Percentiles rank a stretch among this genome's conserved stretches.
These are phyloP conservation scores for Boeremia exigua DNA, from an alignment of 2,329 filamentous ascomycete species.

Conservation along the genomic window DNA sequence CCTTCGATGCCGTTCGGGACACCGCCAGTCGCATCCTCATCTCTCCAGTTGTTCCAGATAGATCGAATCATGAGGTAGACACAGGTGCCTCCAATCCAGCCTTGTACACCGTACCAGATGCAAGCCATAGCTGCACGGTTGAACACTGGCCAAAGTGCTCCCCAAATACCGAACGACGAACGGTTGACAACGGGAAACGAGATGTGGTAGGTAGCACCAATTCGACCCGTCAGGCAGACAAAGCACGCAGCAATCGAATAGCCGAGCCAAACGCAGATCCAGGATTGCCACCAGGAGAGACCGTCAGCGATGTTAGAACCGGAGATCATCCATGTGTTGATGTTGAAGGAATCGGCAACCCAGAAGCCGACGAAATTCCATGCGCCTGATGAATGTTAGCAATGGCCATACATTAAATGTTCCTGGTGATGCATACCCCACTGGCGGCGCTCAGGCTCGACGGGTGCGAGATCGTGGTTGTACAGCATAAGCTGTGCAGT, in stretches of 20 bases:
- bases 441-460: conserved; percentile 79
- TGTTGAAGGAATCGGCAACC: conserved; percentile 52
- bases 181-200: conserved; percentile 83
- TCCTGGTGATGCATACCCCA: conserved; percentile 63
- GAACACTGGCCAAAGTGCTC: conserved; percentile 85
- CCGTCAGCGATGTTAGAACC: conserved; percentile 79
- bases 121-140: conserved; percentile 88
- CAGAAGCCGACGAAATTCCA: conserved; percentile 20
- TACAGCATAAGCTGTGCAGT: conserved; percentile 84
- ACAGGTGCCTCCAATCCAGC: conserved; percentile 81
- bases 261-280: conserved; percentile 79
- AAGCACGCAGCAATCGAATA: conserved; percentile 80
- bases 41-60: conserved; percentile 75
- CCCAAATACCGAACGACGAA: conserved; percentile 87
- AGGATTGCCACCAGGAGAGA: conserved; percentile 87
- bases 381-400: conserved; percentile 5
- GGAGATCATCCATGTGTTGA: conserved; percentile 92
- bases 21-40: conserved; percentile 45
- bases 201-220: conserved; percentile 87
- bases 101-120: conserved; percentile 86
- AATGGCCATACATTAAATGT: too few species aligned
- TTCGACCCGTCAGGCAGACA: conserved; percentile 74
- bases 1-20: conserved; percentile 72
- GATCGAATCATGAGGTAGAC: conserved; percentile 87
- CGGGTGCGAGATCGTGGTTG: conserved; percentile 78